A percentile compares a stretch with the other conserved stretches of the same genome.
Evolutionary conservation across 306 rosid species (phyloP).

Genomic region (Malus sieversii): DNA sequence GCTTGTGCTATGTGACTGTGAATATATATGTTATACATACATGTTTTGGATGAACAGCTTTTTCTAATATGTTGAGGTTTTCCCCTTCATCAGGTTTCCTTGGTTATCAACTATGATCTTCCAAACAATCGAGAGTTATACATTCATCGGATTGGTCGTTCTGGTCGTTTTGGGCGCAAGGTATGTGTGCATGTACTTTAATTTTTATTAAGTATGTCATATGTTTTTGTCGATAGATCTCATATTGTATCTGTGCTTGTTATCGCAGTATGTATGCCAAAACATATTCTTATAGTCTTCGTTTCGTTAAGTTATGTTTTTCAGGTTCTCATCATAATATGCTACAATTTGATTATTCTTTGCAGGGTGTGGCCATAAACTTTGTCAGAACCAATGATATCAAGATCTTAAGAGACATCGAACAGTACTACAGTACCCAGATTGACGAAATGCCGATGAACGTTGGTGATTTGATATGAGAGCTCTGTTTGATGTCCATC

Average conservation of each 20-base stretch:
- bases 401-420: constrained; percentile 89
- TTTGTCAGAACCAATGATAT: constrained; percentile 90
- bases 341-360: constrained; percentile 2
- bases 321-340: background rate
- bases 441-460: constrained; percentile 99
- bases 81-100: constrained; percentile 51
- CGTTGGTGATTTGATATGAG: constrained; percentile 79
- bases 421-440: constrained; percentile 92
- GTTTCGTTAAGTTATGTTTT: background rate
- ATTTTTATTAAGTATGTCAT: no score
- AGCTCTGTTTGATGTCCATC: background rate
- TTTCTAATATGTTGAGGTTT: background rate
- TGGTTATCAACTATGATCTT: constrained; percentile 91
- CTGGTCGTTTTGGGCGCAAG: constrained; percentile 99
- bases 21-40: no score
- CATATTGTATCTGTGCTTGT: no score
- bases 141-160: constrained; percentile 94
- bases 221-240: no score
- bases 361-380: constrained; percentile 95
- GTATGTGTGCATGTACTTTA: constrained; percentile 20
- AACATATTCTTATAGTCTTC: no score
- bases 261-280: no score
- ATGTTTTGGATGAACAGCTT: background rate
- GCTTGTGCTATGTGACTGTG: no score
- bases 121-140: constrained; percentile 96